Conservation (phyloP, 2,329 filamentous ascomycete genomes). For the Achaetomium macrosporum region DNA sequence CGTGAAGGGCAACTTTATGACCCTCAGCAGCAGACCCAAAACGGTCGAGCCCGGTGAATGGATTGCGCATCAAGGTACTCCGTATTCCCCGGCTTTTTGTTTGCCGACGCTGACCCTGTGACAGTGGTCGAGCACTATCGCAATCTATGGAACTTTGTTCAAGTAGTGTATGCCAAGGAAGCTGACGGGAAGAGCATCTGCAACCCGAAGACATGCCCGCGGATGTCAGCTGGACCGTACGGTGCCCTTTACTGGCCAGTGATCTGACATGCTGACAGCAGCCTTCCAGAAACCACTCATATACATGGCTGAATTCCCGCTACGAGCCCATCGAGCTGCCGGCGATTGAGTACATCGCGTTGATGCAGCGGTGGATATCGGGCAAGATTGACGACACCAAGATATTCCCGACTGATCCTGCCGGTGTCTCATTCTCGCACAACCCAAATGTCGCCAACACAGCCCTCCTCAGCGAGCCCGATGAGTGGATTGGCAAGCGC, state of each 20-base stretch:
- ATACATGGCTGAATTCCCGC: constrained; percentile 77
- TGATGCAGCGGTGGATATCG: constrained; percentile 81
- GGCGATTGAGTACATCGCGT: constrained; percentile 74
- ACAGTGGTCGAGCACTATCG: constrained; percentile 79
- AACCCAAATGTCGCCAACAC: constrained; percentile 45
- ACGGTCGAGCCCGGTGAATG: constrained; percentile 82
- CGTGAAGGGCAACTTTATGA: constrained; percentile 89
- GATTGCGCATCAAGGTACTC: constrained; percentile 76
- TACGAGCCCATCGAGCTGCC: constrained; percentile 73
- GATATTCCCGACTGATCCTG: constrained; percentile 72
- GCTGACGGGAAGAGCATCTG: constrained; percentile 65
- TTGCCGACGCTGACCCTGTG: constrained; percentile 20
- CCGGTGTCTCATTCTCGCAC: constrained; percentile 48
- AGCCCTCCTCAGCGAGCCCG: constrained; percentile 43
- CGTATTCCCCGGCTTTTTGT: not conserved
- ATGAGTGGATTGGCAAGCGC: constrained; percentile 69
- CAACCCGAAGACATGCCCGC: constrained; percentile 70
- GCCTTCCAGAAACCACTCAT: constrained; percentile 61
- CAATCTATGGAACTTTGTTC: constrained; percentile 72
- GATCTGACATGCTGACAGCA: constrained; percentile 10
- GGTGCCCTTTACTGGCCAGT: constrained; percentile 25
- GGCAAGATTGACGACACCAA: constrained; percentile 73
- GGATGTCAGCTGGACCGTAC: constrained; percentile 80
- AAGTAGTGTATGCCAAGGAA: constrained; percentile 72
- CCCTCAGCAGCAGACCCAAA: constrained; percentile 74